Conservation (phyloP, 345 rosid genomes). For the Hypericum androsaemum region DNA sequence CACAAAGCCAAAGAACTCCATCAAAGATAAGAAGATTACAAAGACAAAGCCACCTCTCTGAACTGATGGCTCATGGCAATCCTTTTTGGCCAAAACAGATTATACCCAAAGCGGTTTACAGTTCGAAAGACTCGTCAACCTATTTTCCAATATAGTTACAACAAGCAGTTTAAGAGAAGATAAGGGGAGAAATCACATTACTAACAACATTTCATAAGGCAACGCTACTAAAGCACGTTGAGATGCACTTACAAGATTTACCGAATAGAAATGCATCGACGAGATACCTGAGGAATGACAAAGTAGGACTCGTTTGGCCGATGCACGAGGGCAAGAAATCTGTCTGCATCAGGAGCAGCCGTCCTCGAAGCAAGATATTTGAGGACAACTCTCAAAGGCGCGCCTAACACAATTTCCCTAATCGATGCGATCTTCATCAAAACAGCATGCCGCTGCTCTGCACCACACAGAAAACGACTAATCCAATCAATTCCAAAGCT, state of each 20-base stretch:
- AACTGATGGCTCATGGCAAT: background rate
- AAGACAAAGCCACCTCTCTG: background rate
- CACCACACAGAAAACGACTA: constrained; percentile 5
- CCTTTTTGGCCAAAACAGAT: too few relatives aligned
- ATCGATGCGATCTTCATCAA: constrained; percentile 77
- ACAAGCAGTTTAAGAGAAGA: background rate
- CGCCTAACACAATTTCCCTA: constrained; percentile 85
- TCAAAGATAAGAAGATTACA: background rate
- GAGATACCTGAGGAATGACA: constrained; percentile 64
- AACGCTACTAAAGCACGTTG: too few relatives aligned
- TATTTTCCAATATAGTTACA: background rate
- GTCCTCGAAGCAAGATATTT: constrained; percentile 69
- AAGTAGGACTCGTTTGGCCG: constrained; percentile 90
- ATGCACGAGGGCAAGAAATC: constrained; percentile 77
- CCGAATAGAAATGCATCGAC: too few relatives aligned
- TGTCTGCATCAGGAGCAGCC: constrained; percentile 43
- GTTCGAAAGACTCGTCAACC: too few relatives aligned
- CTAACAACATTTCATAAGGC: too few relatives aligned
- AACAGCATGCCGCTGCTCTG: constrained; percentile 50
- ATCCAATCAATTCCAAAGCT: too few relatives aligned
- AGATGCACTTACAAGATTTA: too few relatives aligned
- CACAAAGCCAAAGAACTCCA: background rate
- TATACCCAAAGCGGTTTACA: too few relatives aligned
- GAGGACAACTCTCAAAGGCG: constrained; percentile 63
- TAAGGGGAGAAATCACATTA: too few relatives aligned